A percentile compares a stretch with the other conserved stretches of the same genome.
Conservation (phyloP, 1,284 basidiomycete species). For the Ustilago crameri region DNA sequence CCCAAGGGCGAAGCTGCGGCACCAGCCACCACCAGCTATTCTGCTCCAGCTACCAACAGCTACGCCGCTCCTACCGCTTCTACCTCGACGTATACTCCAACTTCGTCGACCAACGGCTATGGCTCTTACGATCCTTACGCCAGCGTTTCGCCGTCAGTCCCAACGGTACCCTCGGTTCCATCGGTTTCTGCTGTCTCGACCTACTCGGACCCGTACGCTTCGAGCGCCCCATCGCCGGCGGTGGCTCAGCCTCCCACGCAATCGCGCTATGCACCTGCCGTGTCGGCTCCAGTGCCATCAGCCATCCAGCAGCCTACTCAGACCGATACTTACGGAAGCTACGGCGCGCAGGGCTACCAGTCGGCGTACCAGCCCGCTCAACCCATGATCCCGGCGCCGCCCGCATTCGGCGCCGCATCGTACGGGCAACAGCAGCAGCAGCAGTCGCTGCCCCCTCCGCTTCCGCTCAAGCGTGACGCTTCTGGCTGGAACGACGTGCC, state of each 20-base stretch:
- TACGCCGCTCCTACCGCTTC: conserved; percentile 14
- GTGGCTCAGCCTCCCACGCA: conserved; percentile 43
- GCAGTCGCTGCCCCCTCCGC: conserved; percentile 65
- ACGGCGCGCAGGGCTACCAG: conserved; percentile 66
- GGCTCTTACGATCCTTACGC: conserved; percentile 38
- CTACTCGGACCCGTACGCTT: conserved; percentile 38
- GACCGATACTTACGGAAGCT: conserved; percentile 29
- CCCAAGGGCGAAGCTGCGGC: conserved; percentile 29
- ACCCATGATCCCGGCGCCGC: conserved; percentile 66
- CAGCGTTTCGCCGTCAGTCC: conserved; percentile 10
- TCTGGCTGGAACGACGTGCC: conserved; percentile 95
- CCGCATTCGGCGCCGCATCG: conserved; percentile 64
- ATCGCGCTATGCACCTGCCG: conserved; percentile 71
- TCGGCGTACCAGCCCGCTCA: conserved; percentile 57
- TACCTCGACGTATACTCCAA: conserved; percentile 27
- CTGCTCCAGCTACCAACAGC: conserved; percentile 7
- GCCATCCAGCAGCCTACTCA: conserved; percentile 33
- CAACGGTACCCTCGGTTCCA: conserved; percentile 34
- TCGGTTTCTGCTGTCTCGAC: conserved; percentile 29
- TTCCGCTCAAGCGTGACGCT: conserved; percentile 74
- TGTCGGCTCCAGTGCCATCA: conserved; percentile 27
- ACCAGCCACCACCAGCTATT: conserved; percentile 10
- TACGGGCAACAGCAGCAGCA: conserved; percentile 40
- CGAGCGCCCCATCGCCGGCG: conserved; percentile 69
- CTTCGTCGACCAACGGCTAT: conserved; percentile 41